Evolutionary conservation across 2,329 filamentous ascomycete genomes (phyloP).

Genomic region (Sporothrix brunneoviolacea): DNA sequence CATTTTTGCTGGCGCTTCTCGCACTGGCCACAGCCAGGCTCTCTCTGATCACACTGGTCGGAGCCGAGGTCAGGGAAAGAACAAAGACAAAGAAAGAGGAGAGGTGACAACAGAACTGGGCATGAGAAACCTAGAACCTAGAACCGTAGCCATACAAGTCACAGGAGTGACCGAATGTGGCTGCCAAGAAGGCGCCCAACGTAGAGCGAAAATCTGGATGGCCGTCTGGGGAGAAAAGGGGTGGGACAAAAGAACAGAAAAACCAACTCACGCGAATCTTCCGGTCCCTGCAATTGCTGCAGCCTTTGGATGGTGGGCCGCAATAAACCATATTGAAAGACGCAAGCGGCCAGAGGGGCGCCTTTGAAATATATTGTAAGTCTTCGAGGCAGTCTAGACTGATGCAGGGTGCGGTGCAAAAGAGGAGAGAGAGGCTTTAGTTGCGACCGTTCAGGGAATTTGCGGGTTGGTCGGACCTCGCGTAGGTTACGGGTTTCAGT

Average conservation of each 20-base stretch:
- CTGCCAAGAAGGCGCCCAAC: no score
- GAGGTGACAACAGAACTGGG: no score
- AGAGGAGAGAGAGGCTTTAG: not conserved
- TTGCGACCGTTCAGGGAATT: conserved; percentile 7
- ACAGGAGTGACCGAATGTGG: no score
- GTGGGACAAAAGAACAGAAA: conserved; percentile 3
- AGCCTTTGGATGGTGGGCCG: conserved; percentile 51
- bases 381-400: not conserved
- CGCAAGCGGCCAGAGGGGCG: not conserved
- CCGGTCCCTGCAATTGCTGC: conserved; percentile 47
- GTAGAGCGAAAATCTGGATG: no score
- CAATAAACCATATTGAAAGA: conserved; percentile 46
- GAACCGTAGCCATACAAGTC: no score
- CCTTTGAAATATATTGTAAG: not conserved
- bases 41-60: conserved; percentile 45
- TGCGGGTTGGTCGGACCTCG: conserved; percentile 3
- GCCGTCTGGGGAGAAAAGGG: not conserved
- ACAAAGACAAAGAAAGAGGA: not conserved
- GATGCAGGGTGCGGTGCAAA: not conserved
- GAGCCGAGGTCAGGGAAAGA: not conserved
- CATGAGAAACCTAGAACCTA: no score
- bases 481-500: conserved; percentile 3
- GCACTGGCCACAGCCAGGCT: conserved; percentile 48
- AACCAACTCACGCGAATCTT: conserved; percentile 47
- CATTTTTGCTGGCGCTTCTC: conserved; percentile 44